Percentiles rank a stretch among this genome's conserved stretches.
Evolutionary conservation across 768 basidiomycete species (phyloP).

Genomic region (Lactarius sanguifluus): DNA sequence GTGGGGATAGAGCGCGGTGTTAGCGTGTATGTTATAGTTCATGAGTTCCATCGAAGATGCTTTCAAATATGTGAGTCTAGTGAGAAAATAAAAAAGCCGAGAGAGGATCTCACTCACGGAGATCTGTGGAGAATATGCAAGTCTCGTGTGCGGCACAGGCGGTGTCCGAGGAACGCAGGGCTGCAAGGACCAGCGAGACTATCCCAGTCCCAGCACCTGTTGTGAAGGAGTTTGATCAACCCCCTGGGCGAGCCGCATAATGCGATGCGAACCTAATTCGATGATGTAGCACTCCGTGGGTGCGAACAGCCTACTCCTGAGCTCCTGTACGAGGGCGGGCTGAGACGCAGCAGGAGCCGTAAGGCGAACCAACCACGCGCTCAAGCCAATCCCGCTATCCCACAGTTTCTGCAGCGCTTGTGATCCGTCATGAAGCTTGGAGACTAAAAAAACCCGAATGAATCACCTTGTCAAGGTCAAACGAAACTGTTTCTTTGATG

Average conservation of each 20-base stretch:
- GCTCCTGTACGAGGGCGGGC: constrained; percentile 21
- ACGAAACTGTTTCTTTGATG: constrained; percentile 80
- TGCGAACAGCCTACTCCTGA: constrained; percentile 45
- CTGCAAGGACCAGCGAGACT: constrained; percentile 64
- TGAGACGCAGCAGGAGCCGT: constrained; percentile 24
- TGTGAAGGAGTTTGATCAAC: constrained; percentile 32
- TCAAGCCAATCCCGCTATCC: constrained; percentile 89
- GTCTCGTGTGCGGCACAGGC: constrained; percentile 22
- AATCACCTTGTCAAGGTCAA: constrained; percentile 88
- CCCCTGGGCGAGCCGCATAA: background rate
- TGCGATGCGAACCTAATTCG: constrained; percentile 60
- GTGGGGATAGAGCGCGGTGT: constrained; percentile 39
- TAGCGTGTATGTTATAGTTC: constrained; percentile 61
- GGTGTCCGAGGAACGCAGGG: constrained; percentile 46
- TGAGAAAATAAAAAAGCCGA: constrained; percentile 12
- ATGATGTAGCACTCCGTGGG: constrained; percentile 46
- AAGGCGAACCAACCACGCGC: constrained; percentile 66
- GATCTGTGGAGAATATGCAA: constrained; percentile 31
- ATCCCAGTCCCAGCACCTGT: constrained; percentile 85
- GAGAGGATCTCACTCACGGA: constrained; percentile 15
- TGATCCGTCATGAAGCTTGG: background rate
- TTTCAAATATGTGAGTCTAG: constrained; percentile 32
- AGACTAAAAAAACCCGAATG: background rate
- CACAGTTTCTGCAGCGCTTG: constrained; percentile 76
- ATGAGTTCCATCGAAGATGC: constrained; percentile 82